Evolutionary conservation across 2,329 filamentous ascomycete species (phyloP), one percentile per base, ranked within the genome.

Genomic region (Fusarium sp.): DNA sequence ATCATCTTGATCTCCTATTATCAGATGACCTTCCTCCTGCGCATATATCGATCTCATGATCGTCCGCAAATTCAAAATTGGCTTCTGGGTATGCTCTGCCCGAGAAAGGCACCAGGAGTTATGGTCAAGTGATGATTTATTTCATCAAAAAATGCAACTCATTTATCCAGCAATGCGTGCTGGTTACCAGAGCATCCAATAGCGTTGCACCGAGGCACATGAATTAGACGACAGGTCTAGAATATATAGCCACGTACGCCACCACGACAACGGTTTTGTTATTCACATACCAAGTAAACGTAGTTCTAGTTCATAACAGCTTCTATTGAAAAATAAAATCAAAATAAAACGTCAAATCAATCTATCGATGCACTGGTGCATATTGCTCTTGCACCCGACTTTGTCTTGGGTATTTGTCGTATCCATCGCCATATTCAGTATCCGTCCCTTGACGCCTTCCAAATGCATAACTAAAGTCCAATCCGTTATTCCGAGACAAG

Each of bases 371-470:
- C 29, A 49, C 32, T 54, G 49, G 20, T 12, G 40, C 25, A 38
- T 74, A 32, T 58, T 56, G 41, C 54, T 49, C 60, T 60, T 40
- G 44, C 48, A 22, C 58, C 25, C 43, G 54, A 59, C 47, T 57
- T 62, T 46, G 44, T 55, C 49, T 54, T 63, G 67, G 69, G 73
- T 73, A 75, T 75, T 69, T 62, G 47, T 65, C 44, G 24, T 56
- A n/a, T 65, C 45, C 63, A 22, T 32, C 61, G 10, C 49, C 40
- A 29, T 40, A 54, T 32, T 43, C 57, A 55, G 47, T 57, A 62
- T 68, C 52, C 27, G 66, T 56, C 58, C 69, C 51, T 67, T 70
- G 45, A 73, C 73, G 73, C 71, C 73, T 52, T 51, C 48, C 44
- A 22, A 60, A 64, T 70, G 58, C 51, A 57, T 60, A 57, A 48